A percentile compares a stretch with the other conserved stretches of the same genome.
Evolutionary conservation across 345 rosid species (phyloP).

Genomic region (Bruguiera sexangula): DNA sequence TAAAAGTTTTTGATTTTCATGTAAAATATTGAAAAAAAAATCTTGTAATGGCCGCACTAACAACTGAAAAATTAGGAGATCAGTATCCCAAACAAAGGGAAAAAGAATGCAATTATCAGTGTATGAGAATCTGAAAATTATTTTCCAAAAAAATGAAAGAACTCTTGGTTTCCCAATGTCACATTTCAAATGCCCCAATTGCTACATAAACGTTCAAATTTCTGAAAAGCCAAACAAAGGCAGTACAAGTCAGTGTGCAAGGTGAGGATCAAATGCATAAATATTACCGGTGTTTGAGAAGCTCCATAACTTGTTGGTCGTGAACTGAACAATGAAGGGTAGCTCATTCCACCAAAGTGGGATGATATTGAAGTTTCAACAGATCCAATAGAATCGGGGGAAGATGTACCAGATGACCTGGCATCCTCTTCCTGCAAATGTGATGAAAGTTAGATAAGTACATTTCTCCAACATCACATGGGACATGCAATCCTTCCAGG

Average conservation of each 20-base stretch:
- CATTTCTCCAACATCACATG: constrained; percentile 6
- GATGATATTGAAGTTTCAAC: constrained; percentile 97
- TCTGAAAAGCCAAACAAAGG: not conserved
- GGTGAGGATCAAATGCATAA: not conserved
- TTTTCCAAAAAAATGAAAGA: too few relatives aligned
- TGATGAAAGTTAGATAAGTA: constrained; percentile 6
- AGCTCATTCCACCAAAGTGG: constrained; percentile 97
- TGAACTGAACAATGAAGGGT: constrained; percentile 94
- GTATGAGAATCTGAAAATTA: too few relatives aligned
- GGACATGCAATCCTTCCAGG: constrained; percentile 5
- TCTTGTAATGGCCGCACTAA: too few relatives aligned
- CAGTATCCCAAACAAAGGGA: too few relatives aligned
- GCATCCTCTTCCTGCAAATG: constrained; percentile 83
- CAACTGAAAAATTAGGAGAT: too few relatives aligned
- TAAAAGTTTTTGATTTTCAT: too few relatives aligned
- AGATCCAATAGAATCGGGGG: constrained; percentile 93
- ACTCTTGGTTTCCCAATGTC: too few relatives aligned
- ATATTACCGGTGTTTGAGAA: constrained; percentile 58
- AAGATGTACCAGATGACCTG: constrained; percentile 89
- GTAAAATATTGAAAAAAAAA: too few relatives aligned
- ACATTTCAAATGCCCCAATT: too few relatives aligned
- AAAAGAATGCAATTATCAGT: too few relatives aligned
- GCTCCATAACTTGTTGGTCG: constrained; percentile 55
- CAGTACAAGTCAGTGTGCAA: not conserved
- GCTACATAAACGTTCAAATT: not conserved